These are phyloP conservation scores for Phialophora chinensis DNA, from an alignment of 2,329 filamentous ascomycete genomes.

Conservation along the genomic window DNA sequence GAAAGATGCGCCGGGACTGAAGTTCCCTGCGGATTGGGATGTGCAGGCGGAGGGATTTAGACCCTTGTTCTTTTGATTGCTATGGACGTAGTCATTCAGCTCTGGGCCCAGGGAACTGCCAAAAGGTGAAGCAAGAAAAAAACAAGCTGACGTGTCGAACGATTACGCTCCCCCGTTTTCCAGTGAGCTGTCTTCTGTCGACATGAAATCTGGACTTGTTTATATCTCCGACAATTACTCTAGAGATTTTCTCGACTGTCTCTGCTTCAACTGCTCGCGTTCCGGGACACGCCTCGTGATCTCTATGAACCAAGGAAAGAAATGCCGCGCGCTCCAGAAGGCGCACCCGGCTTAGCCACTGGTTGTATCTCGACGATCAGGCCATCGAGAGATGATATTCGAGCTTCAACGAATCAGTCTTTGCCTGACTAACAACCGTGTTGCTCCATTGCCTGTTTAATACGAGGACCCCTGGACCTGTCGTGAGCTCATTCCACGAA, in stretches of 20 bases:
- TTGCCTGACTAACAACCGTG: conserved; percentile 14
- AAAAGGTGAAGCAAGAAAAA: background rate
- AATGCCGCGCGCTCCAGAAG: background rate
- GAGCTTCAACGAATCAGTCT: conserved; percentile 16
- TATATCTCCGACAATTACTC: background rate
- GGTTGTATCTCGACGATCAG: background rate
- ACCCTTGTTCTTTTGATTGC: conserved; percentile 9
- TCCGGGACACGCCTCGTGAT: background rate
- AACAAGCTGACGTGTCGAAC: background rate
- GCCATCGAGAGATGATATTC: conserved; percentile 17
- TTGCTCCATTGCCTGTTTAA: conserved; percentile 18
- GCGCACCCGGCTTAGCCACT: background rate
- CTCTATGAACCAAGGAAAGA: background rate
- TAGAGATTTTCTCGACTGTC: background rate
- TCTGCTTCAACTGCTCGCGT: background rate
- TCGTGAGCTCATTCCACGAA: conserved; percentile 16
- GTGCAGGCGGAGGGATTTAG: conserved; percentile 57
- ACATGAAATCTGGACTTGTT: background rate
- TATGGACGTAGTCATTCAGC: background rate
- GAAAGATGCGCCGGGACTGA: conserved; percentile 56
- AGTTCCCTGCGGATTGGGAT: conserved; percentile 58
- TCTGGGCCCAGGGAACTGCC: background rate
- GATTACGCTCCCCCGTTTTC: background rate
- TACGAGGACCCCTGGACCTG: conserved; percentile 4
- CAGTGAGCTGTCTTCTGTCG: background rate